Evolutionary conservation across 495 filamentous ascomycete genomes (phyloP).

Genomic region (Hypomontagnella monticulosa): DNA sequence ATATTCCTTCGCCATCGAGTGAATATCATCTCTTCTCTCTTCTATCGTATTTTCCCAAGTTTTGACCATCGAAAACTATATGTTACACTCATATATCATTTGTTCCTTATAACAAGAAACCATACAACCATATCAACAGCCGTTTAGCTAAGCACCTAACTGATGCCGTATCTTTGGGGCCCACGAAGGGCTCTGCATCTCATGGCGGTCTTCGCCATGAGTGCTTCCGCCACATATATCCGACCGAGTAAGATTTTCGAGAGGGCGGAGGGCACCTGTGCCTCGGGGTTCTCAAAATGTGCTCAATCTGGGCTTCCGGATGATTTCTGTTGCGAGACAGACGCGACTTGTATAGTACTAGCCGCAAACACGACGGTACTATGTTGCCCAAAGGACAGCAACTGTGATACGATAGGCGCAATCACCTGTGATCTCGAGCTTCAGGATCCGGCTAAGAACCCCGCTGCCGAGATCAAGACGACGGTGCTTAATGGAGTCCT

Average conservation of each 20-base stretch:
- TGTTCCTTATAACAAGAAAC: not conserved
- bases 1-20: conserved; percentile 20
- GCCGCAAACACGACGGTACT: conserved; percentile 74
- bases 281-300: conserved; percentile 57
- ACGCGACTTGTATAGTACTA: conserved; percentile 69
- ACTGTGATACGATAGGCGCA: conserved; percentile 72
- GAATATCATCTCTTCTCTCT: conserved; percentile 24
- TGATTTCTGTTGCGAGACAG: conserved; percentile 78
- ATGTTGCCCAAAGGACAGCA: conserved; percentile 74
- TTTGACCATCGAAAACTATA: conserved; percentile 7
- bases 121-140: conserved; percentile 3
- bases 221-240: conserved; percentile 44
- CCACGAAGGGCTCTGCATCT: conserved; percentile 43
- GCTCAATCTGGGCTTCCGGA: conserved; percentile 64
- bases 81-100: not conserved
- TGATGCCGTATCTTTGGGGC: conserved; percentile 32
- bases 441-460: conserved; percentile 70
- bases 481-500: conserved; percentile 67
- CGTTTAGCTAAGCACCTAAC: not conserved
- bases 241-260: conserved; percentile 45
- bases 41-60: conserved; percentile 18
- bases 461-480: conserved; percentile 74
- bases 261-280: conserved; percentile 46
- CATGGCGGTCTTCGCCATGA: conserved; percentile 43
- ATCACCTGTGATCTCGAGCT: conserved; percentile 74